Conservation (phyloP, 1,284 basidiomycete species). For the Mycena citricolor region DNA sequence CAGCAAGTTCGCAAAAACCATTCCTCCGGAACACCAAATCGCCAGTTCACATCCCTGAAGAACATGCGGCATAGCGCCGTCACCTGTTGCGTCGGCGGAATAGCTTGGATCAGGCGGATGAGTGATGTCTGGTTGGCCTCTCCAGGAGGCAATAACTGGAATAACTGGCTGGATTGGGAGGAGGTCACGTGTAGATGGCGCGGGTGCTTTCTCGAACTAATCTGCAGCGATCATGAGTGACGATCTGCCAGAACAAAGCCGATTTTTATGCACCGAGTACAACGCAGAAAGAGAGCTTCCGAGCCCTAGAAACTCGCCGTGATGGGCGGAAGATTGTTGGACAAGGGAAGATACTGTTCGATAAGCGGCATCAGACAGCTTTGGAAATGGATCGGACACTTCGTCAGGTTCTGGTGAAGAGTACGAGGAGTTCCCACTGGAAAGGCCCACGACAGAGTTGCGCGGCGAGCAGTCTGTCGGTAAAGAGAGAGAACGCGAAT, state of each 20-base stretch:
- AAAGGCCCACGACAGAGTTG: constrained; percentile 19
- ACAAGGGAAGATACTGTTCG: constrained; percentile 18
- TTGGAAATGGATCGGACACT: constrained; percentile 9
- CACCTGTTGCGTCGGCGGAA: constrained; percentile 38
- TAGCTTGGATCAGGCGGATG: constrained; percentile 35
- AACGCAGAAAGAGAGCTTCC: constrained; percentile 39
- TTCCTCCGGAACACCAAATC: constrained; percentile 47
- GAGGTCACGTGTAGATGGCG: constrained; percentile 39
- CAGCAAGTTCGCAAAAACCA: constrained; percentile 44
- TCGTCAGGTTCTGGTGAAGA: constrained; percentile 27
- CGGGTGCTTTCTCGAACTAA: constrained; percentile 32
- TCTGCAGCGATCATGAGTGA: constrained; percentile 29
- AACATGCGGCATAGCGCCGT: constrained; percentile 39
- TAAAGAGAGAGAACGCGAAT: constrained; percentile 18
- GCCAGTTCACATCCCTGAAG: constrained; percentile 49
- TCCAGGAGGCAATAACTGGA: constrained; percentile 27
- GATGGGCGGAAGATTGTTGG: constrained; percentile 39
- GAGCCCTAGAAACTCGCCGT: constrained; percentile 41
- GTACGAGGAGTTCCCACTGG: constrained; percentile 23
- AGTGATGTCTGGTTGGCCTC: constrained; percentile 33
- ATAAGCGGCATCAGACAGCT: constrained; percentile 15
- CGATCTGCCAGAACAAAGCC: not conserved
- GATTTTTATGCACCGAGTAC: constrained; percentile 36
- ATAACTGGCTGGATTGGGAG: constrained; percentile 32
- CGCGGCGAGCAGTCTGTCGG: constrained; percentile 22